Evolutionary conservation across 2,329 filamentous ascomycete genomes (phyloP), one percentile per base, ranked within the genome.

Genomic region (Zarea fungicola): DNA sequence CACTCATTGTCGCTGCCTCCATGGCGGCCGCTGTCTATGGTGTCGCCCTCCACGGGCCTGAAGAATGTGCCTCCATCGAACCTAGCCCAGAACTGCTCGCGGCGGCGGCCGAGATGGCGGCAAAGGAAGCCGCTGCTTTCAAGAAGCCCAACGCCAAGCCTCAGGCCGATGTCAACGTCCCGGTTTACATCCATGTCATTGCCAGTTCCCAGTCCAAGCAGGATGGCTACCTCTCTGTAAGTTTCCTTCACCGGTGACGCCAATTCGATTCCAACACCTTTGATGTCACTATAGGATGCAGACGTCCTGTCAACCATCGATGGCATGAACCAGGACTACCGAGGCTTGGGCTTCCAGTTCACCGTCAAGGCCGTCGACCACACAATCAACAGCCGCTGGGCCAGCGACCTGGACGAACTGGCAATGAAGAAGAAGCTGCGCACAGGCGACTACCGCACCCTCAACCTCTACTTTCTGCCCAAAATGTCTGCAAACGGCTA

Each of bases 361-460:
- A 66, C 63, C 22, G 65, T 75, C 34, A 62, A 67, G 18, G 64
- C 64, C 46, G 72, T 62, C 18, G 68, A 69, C 48, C 70, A 65
- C 53, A 75, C 74, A 29, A 61, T 76, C 56, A 77, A 78, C 64
- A 32, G 60, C 18, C 61, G 61, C 56, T 79, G 74, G 73, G 71
- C 72, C 25, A 54, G 51, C 13, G 73, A 71, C 21, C 60, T 62
- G 2, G 52, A 56, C n/a, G 68, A 73, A 51, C 45, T 63, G 44
- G 61, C 55, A 3, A 76, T 76, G 72, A 76, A 75, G 66, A 57
- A 51, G 32, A 57, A 65, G 22, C 71, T 76, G 9, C 71, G 70
- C 51, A 65, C 70, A 60, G 73, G 74, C 40, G 63, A 64, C 50
- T 75, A 75, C 60, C 52, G 51, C 21, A 59, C 59, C n/a, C 62